Base-by-base conservation (phyloP, 1,284 basidiomycete species). In the Anthracocystis setariae region DNA sequence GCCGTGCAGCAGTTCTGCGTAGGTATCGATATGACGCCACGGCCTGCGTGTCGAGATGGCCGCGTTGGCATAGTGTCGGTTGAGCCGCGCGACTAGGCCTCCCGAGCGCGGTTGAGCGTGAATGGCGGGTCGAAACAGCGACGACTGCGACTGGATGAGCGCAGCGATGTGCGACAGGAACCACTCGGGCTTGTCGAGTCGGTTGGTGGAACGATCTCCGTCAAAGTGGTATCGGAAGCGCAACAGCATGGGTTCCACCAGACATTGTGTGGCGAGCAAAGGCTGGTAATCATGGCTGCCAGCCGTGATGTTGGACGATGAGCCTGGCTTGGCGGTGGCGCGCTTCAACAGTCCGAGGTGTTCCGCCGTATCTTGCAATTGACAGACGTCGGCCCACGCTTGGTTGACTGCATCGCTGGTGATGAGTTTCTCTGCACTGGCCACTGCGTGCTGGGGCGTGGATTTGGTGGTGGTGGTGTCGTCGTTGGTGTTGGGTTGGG, bases 221-320 rank as follows among this genome's bases (percentile, higher is more conserved):
- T 97, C 93, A 76, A 98, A 98, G 80, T 99, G 96, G 82, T 92
- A 99, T 76, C 91, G 92, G 86, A 98, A 98, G 21, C 95, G 88
- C 45, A 93, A 85, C 2, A 91, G 87, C 46, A 98, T 87, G 0
- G 94, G 92, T 56, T 90, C 88, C 2, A 93, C 87, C n/a, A 98
- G 87, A 0, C 91, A 90, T 77, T 92, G 89, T 9, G 97, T 81
- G 5, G 79, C 68, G 7, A 75, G 29, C 8, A 82, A 58, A 2
- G 80, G 78, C 10, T 74, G 72, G 46, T 82, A 82, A 8, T 15
- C 59, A 27, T 73, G 68, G 35, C 77, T 74, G n/a, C 78, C 80
- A 8, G 77, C 62, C 9, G 21, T 45, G 29, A 18, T 38, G 17
- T 46, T 18, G 3, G 23, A 25, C 17, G 37, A 18, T 7, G 38